phyloP scores from a whole-genome alignment of 208 protist species.

The Acanthamoeba triangularis region DNA sequence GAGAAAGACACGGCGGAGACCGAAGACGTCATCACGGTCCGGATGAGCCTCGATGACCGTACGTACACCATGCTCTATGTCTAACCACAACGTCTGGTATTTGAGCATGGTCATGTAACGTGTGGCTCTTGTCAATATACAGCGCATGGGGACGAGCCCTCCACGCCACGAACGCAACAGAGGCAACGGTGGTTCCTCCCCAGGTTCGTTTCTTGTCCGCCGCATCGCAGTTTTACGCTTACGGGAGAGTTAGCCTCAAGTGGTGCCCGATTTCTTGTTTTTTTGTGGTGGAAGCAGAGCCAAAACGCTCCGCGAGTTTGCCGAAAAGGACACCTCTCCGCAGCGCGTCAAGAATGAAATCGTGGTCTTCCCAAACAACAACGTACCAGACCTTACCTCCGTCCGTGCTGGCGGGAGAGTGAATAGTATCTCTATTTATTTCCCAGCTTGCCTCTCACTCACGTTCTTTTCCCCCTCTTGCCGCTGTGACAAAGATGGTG shows the following conservation, averaged over 20 bases:
- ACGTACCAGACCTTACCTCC: neutral
- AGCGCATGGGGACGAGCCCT: neutral
- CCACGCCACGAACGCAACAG: neutral
- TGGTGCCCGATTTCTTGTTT: neutral
- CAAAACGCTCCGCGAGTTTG: neutral
- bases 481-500: neutral
- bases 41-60: neutral
- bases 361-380: neutral
- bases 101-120: neutral
- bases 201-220: neutral
- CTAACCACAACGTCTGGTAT: no score
- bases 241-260: no score
- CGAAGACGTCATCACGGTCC: neutral
- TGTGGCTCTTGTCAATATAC: neutral
- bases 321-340: neutral
- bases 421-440: neutral
- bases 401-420: no score
- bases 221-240: no score
- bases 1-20: neutral
- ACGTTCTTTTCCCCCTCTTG: neutral
- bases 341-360: neutral
- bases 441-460: neutral
- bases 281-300: neutral
- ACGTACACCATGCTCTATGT: neutral
- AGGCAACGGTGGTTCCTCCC: neutral